Conservation (phyloP, 768 basidiomycete species). For the Kwoniella dejecticola region DNA sequence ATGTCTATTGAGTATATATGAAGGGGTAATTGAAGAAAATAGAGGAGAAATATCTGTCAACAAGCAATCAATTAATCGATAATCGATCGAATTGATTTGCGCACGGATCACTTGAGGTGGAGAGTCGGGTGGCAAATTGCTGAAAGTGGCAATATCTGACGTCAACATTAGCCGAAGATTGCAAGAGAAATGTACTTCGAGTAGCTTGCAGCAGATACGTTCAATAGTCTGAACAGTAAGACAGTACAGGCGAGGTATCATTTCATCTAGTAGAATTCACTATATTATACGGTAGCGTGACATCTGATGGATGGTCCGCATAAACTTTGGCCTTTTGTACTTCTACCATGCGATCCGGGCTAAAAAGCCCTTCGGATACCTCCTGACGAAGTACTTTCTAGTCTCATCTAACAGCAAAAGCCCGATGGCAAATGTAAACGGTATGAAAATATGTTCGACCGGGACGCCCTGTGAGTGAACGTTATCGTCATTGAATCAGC, state of each 20-base stretch:
- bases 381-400: slow-evolving; percentile 51
- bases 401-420: slow-evolving; percentile 53
- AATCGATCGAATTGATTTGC: not conserved
- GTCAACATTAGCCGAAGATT: not conserved
- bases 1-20: not conserved
- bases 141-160: not conserved
- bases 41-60: no score
- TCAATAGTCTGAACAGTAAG: no score
- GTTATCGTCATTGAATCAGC: not conserved
- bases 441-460: slow-evolving; percentile 62
- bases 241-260: no score
- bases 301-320: no score
- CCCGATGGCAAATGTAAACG: slow-evolving; percentile 58
- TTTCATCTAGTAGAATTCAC: no score
- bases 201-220: no score
- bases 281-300: no score
- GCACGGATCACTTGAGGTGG: slow-evolving; percentile 69
- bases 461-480: slow-evolving; percentile 35
- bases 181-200: no score
- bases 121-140: slow-evolving; percentile 27
- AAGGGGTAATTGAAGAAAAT: no score
- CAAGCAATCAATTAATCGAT: not conserved
- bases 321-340: no score
- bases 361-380: slow-evolving; percentile 47
- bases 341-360: slow-evolving; percentile 55